Evolutionary conservation across 352 stramenopile species (phyloP), one percentile per base, ranked within the genome.

Genomic region (Phytophthora constricta): DNA sequence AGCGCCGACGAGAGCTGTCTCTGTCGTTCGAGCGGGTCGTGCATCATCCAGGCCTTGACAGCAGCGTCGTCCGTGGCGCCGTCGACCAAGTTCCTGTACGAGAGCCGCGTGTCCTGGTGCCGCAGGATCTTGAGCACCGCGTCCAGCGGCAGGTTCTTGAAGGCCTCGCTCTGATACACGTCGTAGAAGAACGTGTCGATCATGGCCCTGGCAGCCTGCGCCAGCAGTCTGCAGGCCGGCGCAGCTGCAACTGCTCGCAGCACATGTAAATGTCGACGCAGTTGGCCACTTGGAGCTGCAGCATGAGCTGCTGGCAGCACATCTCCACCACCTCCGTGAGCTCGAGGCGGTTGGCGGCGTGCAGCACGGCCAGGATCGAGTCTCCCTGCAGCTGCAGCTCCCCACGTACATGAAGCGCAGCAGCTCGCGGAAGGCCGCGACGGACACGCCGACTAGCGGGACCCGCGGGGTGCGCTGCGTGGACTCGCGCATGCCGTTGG

Each of bases 211-310:
- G 85, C 82, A 4, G 82, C 81, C n/a, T 82, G 74, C 14, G 80
- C 76, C 27, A 93, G 68, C 17, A 86, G 51, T 4, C 71, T 65
- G 41, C 85, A 93, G 5, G 75, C 67, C 14, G 68, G 3, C 81
- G 74, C 46, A 85, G 77, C 67, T 80, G 77, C 17, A 93, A 72
- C 41, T 65, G 74, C 25, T 87, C 79, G 43, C 80, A 90, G 46
- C 81, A 87, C 25, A 90, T 58, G 54, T 83, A 93, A 53, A 93
- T 89, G 55, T 93, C 81, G 20, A 91, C 77, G 51, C 85, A 92
- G 53, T 91, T 93, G 58, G 62, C 43, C 20, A 91, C 71, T 26
- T 62, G 76, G 13, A 93, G 80, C 60, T 89, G 76, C n/a, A 88
- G 65, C 56, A 91, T 87, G 57, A 93, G 67, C 67, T 91, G 84